A percentile compares a stretch with the other conserved stretches of the same genome.
Conservation (phyloP, 23 red algal species). For the Chondrus crispus region DNA sequence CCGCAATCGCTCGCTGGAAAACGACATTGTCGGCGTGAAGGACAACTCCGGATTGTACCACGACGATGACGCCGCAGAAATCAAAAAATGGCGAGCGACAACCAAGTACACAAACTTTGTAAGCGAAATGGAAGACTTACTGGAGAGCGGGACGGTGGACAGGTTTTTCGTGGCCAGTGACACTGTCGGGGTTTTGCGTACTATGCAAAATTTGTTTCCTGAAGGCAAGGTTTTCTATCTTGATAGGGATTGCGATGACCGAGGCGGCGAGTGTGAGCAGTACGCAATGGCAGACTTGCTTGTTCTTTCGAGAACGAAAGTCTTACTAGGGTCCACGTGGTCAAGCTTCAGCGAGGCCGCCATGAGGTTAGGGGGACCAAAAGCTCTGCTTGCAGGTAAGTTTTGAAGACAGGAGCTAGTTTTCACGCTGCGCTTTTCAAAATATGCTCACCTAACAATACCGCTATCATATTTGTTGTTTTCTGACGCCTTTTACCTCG, state of each 20-base stretch:
- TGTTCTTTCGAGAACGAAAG: constrained; percentile 43
- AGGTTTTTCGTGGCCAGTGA: constrained; percentile 72
- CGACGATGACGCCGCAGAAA: constrained; percentile 21
- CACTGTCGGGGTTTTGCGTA: constrained; percentile 31
- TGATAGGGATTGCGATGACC: constrained; percentile 56
- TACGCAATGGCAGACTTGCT: constrained; percentile 76
- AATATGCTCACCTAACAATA: no score
- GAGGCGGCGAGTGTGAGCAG: constrained; percentile 52
- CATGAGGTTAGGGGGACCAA: constrained; percentile 65
- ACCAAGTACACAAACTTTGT: constrained; percentile 51
- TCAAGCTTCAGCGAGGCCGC: constrained; percentile 83
- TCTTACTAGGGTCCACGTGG: constrained; percentile 73
- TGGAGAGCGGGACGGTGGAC: constrained; percentile 33
- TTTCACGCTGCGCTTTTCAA: no score
- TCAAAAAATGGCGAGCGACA: constrained; percentile 56
- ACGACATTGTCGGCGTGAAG: constrained; percentile 44
- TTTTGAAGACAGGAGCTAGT: no score
- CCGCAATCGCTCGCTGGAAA: constrained; percentile 53
- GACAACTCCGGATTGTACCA: constrained; percentile 48
- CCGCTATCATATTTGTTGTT: no score
- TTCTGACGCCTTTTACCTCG: no score
- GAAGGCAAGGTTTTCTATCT: constrained; percentile 43
- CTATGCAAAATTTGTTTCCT: constrained; percentile 29
- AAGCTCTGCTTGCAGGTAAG: constrained; percentile 68
- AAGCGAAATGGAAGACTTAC: constrained; percentile 22